A percentile compares a stretch with the other conserved stretches of the same genome.
Evolutionary conservation across 2,329 filamentous ascomycete species (phyloP).

Genomic region (Colletotrichum lentis): DNA sequence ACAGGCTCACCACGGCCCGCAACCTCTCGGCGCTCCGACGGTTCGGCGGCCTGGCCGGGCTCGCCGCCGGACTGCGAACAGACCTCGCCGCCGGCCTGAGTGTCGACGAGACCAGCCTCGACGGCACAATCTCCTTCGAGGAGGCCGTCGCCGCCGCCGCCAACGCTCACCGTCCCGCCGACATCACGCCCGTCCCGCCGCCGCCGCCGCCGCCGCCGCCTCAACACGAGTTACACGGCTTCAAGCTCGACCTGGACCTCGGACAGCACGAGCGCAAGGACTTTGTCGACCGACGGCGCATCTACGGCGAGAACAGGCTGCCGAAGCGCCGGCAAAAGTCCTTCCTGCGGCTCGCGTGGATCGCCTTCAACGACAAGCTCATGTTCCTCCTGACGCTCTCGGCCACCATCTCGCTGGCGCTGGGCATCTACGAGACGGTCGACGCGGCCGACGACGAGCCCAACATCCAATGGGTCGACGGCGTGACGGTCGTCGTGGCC

Average conservation of each 20-base stretch:
- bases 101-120: conserved; percentile 57
- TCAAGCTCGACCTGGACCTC: conserved; percentile 37
- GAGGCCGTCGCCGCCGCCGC: conserved; percentile 57
- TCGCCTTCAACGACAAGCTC: conserved; percentile 84
- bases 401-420: conserved; percentile 75
- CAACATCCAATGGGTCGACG: conserved; percentile 81
- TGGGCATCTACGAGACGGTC: conserved; percentile 78
- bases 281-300: conserved; percentile 71
- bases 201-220: neutral
- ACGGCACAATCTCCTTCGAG: conserved; percentile 57
- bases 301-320: conserved; percentile 74
- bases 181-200: conserved; percentile 41
- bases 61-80: conserved; percentile 60
- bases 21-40: conserved; percentile 58
- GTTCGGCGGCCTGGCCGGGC: conserved; percentile 62
- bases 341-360: conserved; percentile 76
- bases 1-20: conserved; percentile 61
- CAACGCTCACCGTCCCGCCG: conserved; percentile 44
- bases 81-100: conserved; percentile 58
- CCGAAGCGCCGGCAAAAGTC: conserved; percentile 74
- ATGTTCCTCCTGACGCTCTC: conserved; percentile 75
- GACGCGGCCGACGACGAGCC: conserved; percentile 59
- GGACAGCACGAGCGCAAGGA: conserved; percentile 35
- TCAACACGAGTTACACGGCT: conserved; percentile 6
- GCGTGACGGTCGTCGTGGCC: conserved; percentile 79